Evolutionary conservation across 768 basidiomycete genomes (phyloP), one percentile per base, ranked within the genome.

Genomic region (Amanita fuliginea): DNA sequence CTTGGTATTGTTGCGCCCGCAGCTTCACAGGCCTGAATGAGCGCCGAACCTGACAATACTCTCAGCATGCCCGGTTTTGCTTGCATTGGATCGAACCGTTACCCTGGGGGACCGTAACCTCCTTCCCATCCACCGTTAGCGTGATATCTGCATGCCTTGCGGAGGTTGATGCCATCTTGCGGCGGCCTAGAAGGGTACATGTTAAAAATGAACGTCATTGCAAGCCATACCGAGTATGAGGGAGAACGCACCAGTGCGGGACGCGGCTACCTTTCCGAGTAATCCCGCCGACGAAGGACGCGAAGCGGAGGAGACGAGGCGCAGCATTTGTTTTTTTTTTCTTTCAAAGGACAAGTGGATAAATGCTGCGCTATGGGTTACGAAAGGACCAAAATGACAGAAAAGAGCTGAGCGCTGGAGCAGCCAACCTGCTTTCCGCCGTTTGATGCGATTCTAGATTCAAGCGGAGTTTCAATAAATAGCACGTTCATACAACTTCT

Each of bases 81-180:
- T 21, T 24, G 22, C 22, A 9, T 42, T n/a, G 16, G 6, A 46
- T 42, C 41, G 41, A 41, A 37, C 30, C n/a, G 49, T 24, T 51
- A 88, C 94, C 95, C 72, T 95, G 92, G 22, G 92, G 92, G 33
- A 99, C 93, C 2, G 91, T 93, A 18, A 99, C 93, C 70, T 93
- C 86, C 68, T 94, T 96, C 55, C 95, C 95, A 66, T 99, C 94
- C 36, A 98, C 84, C 1, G 93, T 95, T 26, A 98, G 70, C 28
- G 92, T 95, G 57, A 97, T 84, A 56, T 91, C 86, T 40, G 84
- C 85, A 58, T 74, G 75, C 51, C 77, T 73, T 51, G 73, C 64
- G 14, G 84, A 75, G 1, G 83, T 77, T 34, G 87, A 83, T 9
- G 82, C 69, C 61, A 89, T 75, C 30, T 73, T 70, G 53, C 83